Conservation (phyloP, 106 monocot genomes). For the Dendrobium huoshanense region DNA sequence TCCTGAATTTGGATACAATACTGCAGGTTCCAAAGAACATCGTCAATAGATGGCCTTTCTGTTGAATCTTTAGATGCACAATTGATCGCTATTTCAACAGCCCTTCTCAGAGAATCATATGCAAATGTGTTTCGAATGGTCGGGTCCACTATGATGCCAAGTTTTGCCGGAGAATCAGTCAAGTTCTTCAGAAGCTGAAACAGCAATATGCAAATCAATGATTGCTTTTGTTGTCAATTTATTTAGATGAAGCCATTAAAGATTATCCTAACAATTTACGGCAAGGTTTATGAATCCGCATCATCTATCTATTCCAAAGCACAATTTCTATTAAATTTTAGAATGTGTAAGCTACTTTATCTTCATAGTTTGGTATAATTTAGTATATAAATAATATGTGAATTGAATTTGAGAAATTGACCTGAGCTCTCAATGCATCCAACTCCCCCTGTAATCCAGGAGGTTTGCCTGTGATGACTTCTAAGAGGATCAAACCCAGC, state of each 20-base stretch:
- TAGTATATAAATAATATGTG: background rate
- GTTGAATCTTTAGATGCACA: slow-evolving; percentile 45
- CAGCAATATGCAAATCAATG: background rate
- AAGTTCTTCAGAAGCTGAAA: slow-evolving; percentile 54
- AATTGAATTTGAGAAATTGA: slow-evolving; percentile 3
- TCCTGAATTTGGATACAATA: slow-evolving; percentile 87
- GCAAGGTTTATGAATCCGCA: too few relatives aligned
- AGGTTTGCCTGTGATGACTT: slow-evolving; percentile 52
- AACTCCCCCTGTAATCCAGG: slow-evolving; percentile 20
- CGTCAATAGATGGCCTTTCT: slow-evolving; percentile 76
- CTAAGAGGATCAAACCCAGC: slow-evolving; percentile 54
- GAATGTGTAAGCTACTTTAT: background rate
- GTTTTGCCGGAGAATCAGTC: slow-evolving; percentile 19
- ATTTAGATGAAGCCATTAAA: background rate
- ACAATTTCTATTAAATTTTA: background rate
- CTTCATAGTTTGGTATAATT: background rate
- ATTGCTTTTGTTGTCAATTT: background rate
- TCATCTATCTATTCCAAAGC: too few relatives aligned
- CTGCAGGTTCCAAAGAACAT: slow-evolving; percentile 91
- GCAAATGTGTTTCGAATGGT: slow-evolving; percentile 65
- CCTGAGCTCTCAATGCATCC: slow-evolving; percentile 33
- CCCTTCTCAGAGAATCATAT: slow-evolving; percentile 54
- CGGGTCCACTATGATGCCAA: slow-evolving; percentile 37
- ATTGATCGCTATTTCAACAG: slow-evolving; percentile 42
- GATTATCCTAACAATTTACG: background rate